phyloP scores from a whole-genome alignment of 768 basidiomycete species.

The Tylopilus felleus region DNA sequence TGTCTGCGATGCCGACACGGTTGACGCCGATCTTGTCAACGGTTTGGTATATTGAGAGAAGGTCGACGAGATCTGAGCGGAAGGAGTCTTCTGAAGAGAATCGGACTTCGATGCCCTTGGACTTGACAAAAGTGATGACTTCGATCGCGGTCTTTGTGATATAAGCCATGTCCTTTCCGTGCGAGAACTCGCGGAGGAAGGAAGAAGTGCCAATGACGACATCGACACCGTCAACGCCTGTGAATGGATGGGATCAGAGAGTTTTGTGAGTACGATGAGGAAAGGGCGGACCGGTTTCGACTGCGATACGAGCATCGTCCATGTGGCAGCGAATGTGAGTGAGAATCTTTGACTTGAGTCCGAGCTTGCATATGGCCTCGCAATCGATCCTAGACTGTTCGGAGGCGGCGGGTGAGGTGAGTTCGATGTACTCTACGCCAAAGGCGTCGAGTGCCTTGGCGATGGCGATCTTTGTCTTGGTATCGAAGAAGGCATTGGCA shows the following conservation, averaged over 20 bases:
- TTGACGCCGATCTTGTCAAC: conserved; percentile 99
- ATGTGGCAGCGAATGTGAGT: conserved; percentile 99
- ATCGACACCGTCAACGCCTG: conserved; percentile 97
- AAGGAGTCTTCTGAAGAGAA: conserved; percentile 99
- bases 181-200: conserved; percentile 98
- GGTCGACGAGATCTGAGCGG: conserved; percentile 98
- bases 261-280: neutral
- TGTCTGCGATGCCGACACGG: conserved; percentile 98
- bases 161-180: conserved; percentile 99
- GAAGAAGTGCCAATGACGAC: conserved; percentile 99
- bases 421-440: conserved; percentile 99
- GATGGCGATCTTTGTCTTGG: conserved; percentile 99
- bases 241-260: neutral
- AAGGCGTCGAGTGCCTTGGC: conserved; percentile 98
- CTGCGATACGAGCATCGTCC: conserved; percentile 98
- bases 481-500: conserved; percentile 99
- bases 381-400: conserved; percentile 93
- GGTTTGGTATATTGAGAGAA: conserved; percentile 97
- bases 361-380: conserved; percentile 98
- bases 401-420: conserved; percentile 96
- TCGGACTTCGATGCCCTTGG: conserved; percentile 98
- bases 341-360: conserved; percentile 92
- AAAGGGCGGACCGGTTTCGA: conserved; percentile 80
- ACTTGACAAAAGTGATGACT: conserved; percentile 99
- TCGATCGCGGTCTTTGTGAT: conserved; percentile 99